A percentile compares a stretch with the other conserved stretches of the same genome.
Conservation (phyloP, 306 rosid genomes). For the Benincasa hispida region DNA sequence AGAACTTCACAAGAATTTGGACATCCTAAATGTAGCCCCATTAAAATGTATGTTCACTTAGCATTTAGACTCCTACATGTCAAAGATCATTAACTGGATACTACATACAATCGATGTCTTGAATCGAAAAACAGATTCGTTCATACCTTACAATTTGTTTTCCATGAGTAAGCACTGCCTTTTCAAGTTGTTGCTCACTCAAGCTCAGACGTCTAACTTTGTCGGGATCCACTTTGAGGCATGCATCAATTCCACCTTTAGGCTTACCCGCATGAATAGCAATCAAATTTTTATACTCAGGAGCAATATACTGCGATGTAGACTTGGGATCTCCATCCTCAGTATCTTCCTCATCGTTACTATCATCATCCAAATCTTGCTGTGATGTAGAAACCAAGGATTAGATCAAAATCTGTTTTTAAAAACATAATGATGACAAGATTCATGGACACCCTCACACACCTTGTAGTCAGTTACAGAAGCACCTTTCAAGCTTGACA, state of each 20-base stretch:
- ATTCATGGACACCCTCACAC: slow-evolving; percentile 1
- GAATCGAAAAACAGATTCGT: background rate
- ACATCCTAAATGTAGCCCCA: background rate
- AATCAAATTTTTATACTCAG: slow-evolving; percentile 63
- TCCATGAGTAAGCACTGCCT: slow-evolving; percentile 49
- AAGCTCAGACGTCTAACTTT: slow-evolving; percentile 85
- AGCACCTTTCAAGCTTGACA: slow-evolving; percentile 35
- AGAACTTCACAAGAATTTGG: background rate
- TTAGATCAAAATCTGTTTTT: background rate
- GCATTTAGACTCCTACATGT: background rate
- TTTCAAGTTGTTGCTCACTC: slow-evolving; percentile 91
- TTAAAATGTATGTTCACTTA: background rate
- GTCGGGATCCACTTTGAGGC: slow-evolving; percentile 76
- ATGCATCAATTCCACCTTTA: slow-evolving; percentile 71
- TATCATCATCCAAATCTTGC: slow-evolving; percentile 43
- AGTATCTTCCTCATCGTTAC: slow-evolving; percentile 34
- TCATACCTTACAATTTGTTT: slow-evolving; percentile 76
- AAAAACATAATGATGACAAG: background rate
- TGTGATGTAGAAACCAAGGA: slow-evolving; percentile 10
- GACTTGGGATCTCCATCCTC: slow-evolving; percentile 30
- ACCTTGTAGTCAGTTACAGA: slow-evolving; percentile 48
- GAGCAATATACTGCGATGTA: slow-evolving; percentile 39
- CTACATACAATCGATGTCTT: background rate
- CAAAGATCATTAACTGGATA: background rate
- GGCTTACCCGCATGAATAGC: slow-evolving; percentile 98